Evolutionary conservation across 352 stramenopile genomes (phyloP).

Genomic region (Peronospora destructor): DNA sequence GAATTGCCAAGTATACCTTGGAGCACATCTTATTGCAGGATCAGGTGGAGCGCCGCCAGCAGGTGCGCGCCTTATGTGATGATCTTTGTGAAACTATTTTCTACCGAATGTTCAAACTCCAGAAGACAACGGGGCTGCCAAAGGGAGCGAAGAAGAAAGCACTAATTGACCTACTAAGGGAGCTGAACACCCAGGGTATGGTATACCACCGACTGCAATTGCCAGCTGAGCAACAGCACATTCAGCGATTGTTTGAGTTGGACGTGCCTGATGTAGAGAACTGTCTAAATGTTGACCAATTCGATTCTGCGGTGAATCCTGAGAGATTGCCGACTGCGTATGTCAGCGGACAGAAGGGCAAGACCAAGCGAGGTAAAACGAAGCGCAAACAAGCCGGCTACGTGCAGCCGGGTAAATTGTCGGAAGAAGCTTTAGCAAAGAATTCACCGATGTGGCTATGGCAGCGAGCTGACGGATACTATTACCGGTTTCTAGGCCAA

Average conservation of each 20-base stretch:
- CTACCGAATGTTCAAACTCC: conserved; percentile 86
- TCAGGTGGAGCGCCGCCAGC: conserved; percentile 54
- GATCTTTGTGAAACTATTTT: conserved; percentile 93
- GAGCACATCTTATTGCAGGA: conserved; percentile 61
- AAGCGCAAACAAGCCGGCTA: conserved; percentile 16
- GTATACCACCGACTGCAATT: conserved; percentile 68
- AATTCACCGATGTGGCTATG: conserved; percentile 74
- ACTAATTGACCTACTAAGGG: conserved; percentile 91
- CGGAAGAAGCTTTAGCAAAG: conserved; percentile 26
- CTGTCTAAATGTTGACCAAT: conserved; percentile 64
- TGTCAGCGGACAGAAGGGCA: conserved; percentile 13
- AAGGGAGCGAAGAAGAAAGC: conserved; percentile 97
- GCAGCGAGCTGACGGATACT: conserved; percentile 82
- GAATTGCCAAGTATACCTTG: conserved; percentile 66
- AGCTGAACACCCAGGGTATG: conserved; percentile 84
- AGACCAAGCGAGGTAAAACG: conserved; percentile 29
- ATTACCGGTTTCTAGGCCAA: conserved; percentile 84
- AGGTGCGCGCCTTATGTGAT: conserved; percentile 70
- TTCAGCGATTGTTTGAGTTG: conserved; percentile 76
- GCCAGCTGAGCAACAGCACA: conserved; percentile 65
- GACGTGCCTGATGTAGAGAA: conserved; percentile 80
- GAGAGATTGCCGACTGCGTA: conserved; percentile 6
- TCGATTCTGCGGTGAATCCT: conserved; percentile 41
- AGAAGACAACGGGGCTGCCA: conserved; percentile 74
- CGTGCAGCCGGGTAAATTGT: conserved; percentile 3